A percentile compares a stretch with the other conserved stretches of the same genome.
Evolutionary conservation across 805 yeast species (phyloP).

Genomic region (Metschnikowia amazonensis): DNA sequence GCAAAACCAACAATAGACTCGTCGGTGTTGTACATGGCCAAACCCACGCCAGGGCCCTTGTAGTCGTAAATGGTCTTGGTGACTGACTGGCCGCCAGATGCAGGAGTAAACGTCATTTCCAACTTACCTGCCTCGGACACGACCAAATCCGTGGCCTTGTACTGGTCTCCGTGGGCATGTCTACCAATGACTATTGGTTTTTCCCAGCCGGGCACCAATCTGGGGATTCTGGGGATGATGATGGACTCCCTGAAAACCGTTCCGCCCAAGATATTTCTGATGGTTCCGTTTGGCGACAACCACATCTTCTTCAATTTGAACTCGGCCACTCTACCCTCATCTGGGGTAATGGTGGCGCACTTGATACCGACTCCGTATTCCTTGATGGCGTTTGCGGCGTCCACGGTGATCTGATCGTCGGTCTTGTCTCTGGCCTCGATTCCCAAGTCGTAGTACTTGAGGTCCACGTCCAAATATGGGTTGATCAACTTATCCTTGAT

Average conservation of each 20-base stretch:
- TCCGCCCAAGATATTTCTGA: slow-evolving; percentile 92
- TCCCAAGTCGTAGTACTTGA: slow-evolving; percentile 88
- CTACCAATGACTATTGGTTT: slow-evolving; percentile 95
- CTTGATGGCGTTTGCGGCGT: slow-evolving; percentile 85
- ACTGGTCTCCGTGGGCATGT: slow-evolving; percentile 97
- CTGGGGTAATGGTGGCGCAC: slow-evolving; percentile 99
- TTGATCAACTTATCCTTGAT: slow-evolving; percentile 81
- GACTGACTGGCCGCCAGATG: slow-evolving; percentile 52
- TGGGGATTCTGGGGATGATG: slow-evolving; percentile 82
- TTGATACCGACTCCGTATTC: slow-evolving; percentile 91
- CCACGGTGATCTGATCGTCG: slow-evolving; percentile 81
- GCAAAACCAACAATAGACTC: slow-evolving; percentile 90
- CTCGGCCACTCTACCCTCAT: slow-evolving; percentile 91
- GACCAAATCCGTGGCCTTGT: slow-evolving; percentile 84
- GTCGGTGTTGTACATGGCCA: slow-evolving; percentile 95
- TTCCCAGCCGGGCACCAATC: slow-evolving; percentile 89
- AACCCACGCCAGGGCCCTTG: slow-evolving; percentile 72
- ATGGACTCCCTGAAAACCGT: slow-evolving; percentile 97
- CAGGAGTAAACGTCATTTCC: slow-evolving; percentile 72
- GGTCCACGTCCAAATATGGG: slow-evolving; percentile 83
- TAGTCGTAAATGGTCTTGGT: slow-evolving; percentile 64
- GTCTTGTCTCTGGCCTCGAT: slow-evolving; percentile 84
- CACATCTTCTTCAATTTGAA: slow-evolving; percentile 92
- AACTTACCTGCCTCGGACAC: slow-evolving; percentile 77
- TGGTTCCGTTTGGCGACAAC: slow-evolving; percentile 96